A percentile compares a stretch with the other conserved stretches of the same genome.
Evolutionary conservation across 2,329 filamentous ascomycete genomes (phyloP).

Genomic region (Onygenales sp.): DNA sequence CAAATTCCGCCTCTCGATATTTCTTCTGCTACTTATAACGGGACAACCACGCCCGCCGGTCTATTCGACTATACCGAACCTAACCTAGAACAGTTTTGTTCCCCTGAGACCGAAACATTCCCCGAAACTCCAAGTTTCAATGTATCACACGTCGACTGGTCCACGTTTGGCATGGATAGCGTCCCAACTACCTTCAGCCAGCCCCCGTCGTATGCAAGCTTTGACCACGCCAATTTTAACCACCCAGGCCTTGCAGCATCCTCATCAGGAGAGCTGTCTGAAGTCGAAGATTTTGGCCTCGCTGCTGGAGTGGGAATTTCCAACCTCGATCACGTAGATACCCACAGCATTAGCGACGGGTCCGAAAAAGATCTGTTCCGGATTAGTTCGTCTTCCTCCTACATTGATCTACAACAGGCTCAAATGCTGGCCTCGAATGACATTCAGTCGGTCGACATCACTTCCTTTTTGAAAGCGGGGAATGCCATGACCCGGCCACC

Average conservation of each 20-base stretch:
- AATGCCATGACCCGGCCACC: neutral
- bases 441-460: conserved; percentile 33
- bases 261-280: conserved; percentile 41
- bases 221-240: conserved; percentile 33
- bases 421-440: conserved; percentile 32
- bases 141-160: conserved; percentile 39
- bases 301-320: conserved; percentile 6
- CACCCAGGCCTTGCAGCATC: conserved; percentile 33
- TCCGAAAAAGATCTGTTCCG: conserved; percentile 33
- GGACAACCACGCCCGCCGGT: conserved; percentile 25
- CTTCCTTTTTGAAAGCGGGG: conserved; percentile 30
- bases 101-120: conserved; percentile 33
- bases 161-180: conserved; percentile 34
- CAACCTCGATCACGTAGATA: conserved; percentile 15
- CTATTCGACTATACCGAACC: conserved; percentile 27
- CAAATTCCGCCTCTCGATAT: conserved; percentile 31
- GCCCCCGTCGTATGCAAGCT: conserved; percentile 37
- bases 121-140: conserved; percentile 28
- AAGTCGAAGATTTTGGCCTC: conserved; percentile 36
- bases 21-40: conserved; percentile 26
- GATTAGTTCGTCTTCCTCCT: conserved; percentile 34
- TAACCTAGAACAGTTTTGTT: conserved; percentile 32
- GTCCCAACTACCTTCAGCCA: conserved; percentile 33
- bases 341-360: conserved; percentile 32
- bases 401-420: conserved; percentile 31